These are phyloP conservation scores for Sicyos baderoa DNA, from an alignment of 306 rosid species.

Conservation along the genomic window DNA sequence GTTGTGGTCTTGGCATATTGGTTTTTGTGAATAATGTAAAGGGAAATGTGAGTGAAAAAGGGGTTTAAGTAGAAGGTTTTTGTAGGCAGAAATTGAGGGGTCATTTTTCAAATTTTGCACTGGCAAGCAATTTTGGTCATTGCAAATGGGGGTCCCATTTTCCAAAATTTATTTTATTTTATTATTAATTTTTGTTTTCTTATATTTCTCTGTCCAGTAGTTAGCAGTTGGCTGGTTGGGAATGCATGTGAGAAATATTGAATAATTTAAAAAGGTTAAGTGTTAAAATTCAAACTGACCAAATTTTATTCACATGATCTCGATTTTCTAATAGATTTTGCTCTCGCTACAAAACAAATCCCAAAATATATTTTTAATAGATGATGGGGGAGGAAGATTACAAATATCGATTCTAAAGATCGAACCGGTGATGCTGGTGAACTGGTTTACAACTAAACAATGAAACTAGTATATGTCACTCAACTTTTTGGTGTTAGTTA, in stretches of 20 bases:
- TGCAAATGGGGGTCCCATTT: background rate
- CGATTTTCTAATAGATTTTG: slow-evolving; percentile 11
- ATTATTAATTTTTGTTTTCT: background rate
- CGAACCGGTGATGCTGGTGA: too few relatives aligned
- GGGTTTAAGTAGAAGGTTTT: slow-evolving; percentile 19
- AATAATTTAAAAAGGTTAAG: slow-evolving; percentile 22
- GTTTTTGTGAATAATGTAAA: background rate
- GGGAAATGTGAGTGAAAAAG: slow-evolving; percentile 10
- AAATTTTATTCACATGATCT: slow-evolving; percentile 45
- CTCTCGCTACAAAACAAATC: slow-evolving; percentile 6
- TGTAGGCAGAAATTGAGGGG: slow-evolving; percentile 15
- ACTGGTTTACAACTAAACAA: too few relatives aligned
- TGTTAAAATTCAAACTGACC: slow-evolving; percentile 30
- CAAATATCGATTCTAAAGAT: too few relatives aligned
- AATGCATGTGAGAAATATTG: slow-evolving; percentile 25
- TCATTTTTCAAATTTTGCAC: slow-evolving; percentile 26
- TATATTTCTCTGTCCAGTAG: background rate
- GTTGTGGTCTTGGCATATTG: background rate
- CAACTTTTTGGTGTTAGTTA: too few relatives aligned
- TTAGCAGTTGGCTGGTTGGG: slow-evolving; percentile 34
- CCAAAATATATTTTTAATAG: too few relatives aligned
- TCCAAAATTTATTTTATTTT: too few relatives aligned
- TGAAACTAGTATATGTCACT: too few relatives aligned
- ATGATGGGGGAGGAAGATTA: too few relatives aligned
- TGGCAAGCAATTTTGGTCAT: slow-evolving; percentile 38